phyloP scores from a whole-genome alignment of 2,329 filamentous ascomycete species.

The Fusarium tanahbumbuense region DNA sequence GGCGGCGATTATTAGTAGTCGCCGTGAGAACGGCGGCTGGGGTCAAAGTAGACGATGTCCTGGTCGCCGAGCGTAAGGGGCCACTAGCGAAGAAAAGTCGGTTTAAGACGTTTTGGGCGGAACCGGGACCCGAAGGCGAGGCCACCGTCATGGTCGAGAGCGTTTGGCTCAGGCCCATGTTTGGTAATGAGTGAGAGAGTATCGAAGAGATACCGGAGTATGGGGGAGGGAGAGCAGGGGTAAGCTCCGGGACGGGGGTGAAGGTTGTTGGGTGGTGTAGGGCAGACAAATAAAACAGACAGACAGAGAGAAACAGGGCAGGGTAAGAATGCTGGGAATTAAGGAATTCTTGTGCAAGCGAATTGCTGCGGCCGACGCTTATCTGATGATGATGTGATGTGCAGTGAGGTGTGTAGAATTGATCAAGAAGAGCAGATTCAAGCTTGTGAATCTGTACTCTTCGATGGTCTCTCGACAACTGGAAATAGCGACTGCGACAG shows the following conservation, averaged over 20 bases:
- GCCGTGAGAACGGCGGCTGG: slow-evolving; percentile 31
- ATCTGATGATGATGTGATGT: slow-evolving; percentile 16
- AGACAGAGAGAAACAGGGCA: slow-evolving; percentile 13
- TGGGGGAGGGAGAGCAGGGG: slow-evolving; percentile 37
- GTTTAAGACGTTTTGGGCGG: slow-evolving; percentile 50
- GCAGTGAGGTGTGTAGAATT: slow-evolving; percentile 10
- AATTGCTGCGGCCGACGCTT: slow-evolving; percentile 25
- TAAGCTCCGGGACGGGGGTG: slow-evolving; percentile 29
- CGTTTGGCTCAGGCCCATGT: slow-evolving; percentile 46
- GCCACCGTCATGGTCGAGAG: slow-evolving; percentile 44
- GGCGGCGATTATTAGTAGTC: slow-evolving; percentile 48
- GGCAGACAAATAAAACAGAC: slow-evolving; percentile 15
- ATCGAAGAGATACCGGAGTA: slow-evolving; percentile 39
- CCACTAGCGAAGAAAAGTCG: slow-evolving; percentile 51
- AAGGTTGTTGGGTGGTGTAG: slow-evolving; percentile 32
- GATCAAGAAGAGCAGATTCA: not conserved
- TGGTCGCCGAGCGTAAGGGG: slow-evolving; percentile 44
- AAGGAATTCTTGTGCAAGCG: slow-evolving; percentile 28
- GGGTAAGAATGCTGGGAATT: slow-evolving; percentile 26
- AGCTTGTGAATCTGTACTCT: slow-evolving; percentile 1
- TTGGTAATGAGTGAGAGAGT: slow-evolving; percentile 34
- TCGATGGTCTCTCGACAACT: not conserved
- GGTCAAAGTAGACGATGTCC: slow-evolving; percentile 44
- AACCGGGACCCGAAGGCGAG: slow-evolving; percentile 45
- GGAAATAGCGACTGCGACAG: slow-evolving; percentile 8